A percentile compares a stretch with the other conserved stretches of the same genome.
Conservation (phyloP, 1,284 basidiomycete genomes). For the Malassezia equina region DNA sequence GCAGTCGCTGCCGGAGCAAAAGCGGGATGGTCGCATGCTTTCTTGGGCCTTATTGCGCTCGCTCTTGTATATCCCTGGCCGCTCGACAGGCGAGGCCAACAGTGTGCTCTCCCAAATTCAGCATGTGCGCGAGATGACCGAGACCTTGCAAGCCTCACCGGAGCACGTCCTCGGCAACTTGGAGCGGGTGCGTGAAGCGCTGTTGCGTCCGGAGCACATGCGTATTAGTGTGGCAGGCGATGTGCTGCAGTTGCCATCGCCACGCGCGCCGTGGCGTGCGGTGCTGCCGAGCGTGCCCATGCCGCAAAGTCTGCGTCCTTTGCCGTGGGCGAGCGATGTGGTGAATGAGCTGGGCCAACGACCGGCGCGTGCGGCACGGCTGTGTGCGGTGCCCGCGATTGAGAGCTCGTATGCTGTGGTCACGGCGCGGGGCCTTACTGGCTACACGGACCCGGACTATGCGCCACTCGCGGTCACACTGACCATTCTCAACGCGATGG, state of each 20-base stretch:
- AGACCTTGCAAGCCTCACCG: slow-evolving; percentile 53
- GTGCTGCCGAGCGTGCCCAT: slow-evolving; percentile 8
- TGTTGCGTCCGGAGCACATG: slow-evolving; percentile 61
- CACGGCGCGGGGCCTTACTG: slow-evolving; percentile 58
- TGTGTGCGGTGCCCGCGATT: slow-evolving; percentile 82
- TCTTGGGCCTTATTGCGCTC: slow-evolving; percentile 63
- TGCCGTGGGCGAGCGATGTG: slow-evolving; percentile 62
- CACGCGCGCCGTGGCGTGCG: slow-evolving; percentile 52
- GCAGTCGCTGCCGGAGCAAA: slow-evolving; percentile 83
- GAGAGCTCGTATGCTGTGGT: slow-evolving; percentile 83
- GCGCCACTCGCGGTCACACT: slow-evolving; percentile 74
- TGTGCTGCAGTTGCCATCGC: slow-evolving; percentile 62
- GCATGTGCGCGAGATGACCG: slow-evolving; percentile 66
- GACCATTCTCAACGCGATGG: slow-evolving; percentile 82
- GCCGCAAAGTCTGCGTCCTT: slow-evolving; percentile 50
- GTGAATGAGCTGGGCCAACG: slow-evolving; percentile 66
- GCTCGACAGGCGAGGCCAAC: slow-evolving; percentile 64
- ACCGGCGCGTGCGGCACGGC: slow-evolving; percentile 61
- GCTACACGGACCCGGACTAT: slow-evolving; percentile 61
- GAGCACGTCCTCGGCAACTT: slow-evolving; percentile 30
- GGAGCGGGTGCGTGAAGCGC: slow-evolving; percentile 25
- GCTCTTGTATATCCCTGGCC: slow-evolving; percentile 59
- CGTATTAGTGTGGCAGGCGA: slow-evolving; percentile 82
- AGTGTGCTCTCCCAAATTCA: slow-evolving; percentile 66
- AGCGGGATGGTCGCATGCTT: slow-evolving; percentile 76